A percentile compares a stretch with the other conserved stretches of the same genome.
Evolutionary conservation across 352 stramenopile species (phyloP).

Genomic region (Globisporangium ultimum): DNA sequence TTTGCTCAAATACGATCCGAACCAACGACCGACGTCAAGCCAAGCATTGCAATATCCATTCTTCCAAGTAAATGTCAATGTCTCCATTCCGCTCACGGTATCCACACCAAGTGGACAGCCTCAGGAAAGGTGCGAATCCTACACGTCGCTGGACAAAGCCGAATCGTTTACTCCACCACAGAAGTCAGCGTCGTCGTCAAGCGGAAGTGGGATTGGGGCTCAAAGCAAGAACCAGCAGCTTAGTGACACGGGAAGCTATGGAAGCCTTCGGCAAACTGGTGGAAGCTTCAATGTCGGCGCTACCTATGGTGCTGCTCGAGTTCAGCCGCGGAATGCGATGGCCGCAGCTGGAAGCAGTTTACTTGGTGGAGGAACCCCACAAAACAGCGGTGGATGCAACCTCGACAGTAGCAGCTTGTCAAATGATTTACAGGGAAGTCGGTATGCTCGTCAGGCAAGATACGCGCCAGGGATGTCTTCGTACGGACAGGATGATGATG

Average conservation of each 20-base stretch:
- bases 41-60: slow-evolving; percentile 95
- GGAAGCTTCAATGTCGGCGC: slow-evolving; percentile 12
- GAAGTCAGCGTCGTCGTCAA: slow-evolving; percentile 40
- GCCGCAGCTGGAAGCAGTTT: slow-evolving; percentile 65
- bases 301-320: slow-evolving; percentile 40
- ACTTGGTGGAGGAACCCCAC: slow-evolving; percentile 47
- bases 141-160: slow-evolving; percentile 24
- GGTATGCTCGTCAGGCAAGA: slow-evolving; percentile 75
- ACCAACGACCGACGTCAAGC: slow-evolving; percentile 89
- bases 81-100: slow-evolving; percentile 64
- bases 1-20: slow-evolving; percentile 92
- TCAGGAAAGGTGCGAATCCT: slow-evolving; percentile 37
- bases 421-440: slow-evolving; percentile 50
- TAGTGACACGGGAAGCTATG: slow-evolving; percentile 35
- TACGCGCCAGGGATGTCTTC: slow-evolving; percentile 66
- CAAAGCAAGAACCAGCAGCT: slow-evolving; percentile 53
- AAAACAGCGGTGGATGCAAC: slow-evolving; percentile 34
- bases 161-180: slow-evolving; percentile 60
- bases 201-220: slow-evolving; percentile 38
- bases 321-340: slow-evolving; percentile 65
- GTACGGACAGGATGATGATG: slow-evolving; percentile 48
- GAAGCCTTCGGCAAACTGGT: slow-evolving; percentile 32
- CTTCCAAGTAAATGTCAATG: slow-evolving; percentile 88
- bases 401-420: slow-evolving; percentile 47
- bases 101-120: slow-evolving; percentile 57